Conservation (phyloP, 257 asterid species). For the Capsicum pubescens region DNA sequence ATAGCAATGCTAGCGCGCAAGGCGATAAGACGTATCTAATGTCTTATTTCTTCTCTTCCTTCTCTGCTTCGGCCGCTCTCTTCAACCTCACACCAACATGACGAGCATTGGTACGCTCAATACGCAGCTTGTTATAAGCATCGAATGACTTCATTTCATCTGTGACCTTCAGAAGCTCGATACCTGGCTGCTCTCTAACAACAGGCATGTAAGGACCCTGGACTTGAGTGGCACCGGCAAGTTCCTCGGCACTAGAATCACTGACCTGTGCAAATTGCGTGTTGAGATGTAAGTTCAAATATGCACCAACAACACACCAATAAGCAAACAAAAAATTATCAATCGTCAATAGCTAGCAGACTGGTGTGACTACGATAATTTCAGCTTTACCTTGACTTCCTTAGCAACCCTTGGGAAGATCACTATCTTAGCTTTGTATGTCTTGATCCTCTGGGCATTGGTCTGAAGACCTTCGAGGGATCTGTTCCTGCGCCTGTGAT, state of each 20-base stretch:
- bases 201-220: slow-evolving; percentile 19
- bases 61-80: slow-evolving; percentile 23
- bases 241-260: slow-evolving; percentile 23
- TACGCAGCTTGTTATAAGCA: slow-evolving; percentile 11
- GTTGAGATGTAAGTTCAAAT: neutral
- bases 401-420: slow-evolving; percentile 20
- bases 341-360: neutral
- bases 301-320: neutral
- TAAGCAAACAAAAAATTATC: neutral
- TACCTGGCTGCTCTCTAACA: slow-evolving; percentile 9
- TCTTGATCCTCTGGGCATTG: slow-evolving; percentile 28
- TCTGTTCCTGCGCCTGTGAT: slow-evolving; percentile 28
- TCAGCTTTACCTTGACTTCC: slow-evolving; percentile 19
- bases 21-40: neutral
- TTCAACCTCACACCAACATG: slow-evolving; percentile 6
- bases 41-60: slow-evolving; percentile 28
- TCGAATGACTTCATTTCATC: slow-evolving; percentile 22
- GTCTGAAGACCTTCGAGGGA: slow-evolving; percentile 24
- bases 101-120: slow-evolving; percentile 23
- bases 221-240: slow-evolving; percentile 21
- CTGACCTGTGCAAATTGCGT: neutral
- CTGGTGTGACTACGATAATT: neutral
- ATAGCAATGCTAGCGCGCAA: slow-evolving; percentile 10
- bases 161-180: slow-evolving; percentile 2
- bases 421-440: slow-evolving; percentile 18